phyloP scores from a whole-genome alignment of 148 eudicot genomes.

The Persicaria tinctoria region DNA sequence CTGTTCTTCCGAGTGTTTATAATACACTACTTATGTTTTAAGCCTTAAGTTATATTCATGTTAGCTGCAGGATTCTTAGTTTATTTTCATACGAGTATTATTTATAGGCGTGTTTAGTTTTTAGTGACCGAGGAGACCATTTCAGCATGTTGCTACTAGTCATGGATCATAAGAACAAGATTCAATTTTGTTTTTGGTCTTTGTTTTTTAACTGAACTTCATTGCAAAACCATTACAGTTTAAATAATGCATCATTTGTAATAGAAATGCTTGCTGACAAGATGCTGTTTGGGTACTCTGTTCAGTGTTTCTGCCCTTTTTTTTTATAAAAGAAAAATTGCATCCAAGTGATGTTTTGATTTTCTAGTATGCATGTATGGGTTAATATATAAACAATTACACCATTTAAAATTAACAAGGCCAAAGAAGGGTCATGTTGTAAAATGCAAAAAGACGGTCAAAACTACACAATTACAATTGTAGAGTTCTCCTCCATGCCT shows the following conservation, averaged over 20 bases:
- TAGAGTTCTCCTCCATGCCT: no score
- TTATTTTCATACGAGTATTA: neutral
- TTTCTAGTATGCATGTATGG: no score
- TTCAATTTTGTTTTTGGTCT: neutral
- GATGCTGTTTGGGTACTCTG: neutral
- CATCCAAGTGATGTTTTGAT: neutral
- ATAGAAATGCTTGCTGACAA: neutral
- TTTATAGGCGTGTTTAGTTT: neutral
- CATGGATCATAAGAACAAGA: neutral
- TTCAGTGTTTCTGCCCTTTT: neutral
- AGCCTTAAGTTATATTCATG: neutral
- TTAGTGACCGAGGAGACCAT: neutral
- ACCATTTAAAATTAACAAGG: no score
- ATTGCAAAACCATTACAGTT: neutral
- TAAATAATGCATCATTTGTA: neutral
- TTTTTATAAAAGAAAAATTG: neutral
- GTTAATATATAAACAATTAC: no score
- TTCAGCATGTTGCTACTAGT: neutral
- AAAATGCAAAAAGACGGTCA: no score
- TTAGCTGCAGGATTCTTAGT: neutral
- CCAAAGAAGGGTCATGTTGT: no score
- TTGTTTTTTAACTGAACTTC: neutral
- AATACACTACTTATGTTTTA: neutral
- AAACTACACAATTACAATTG: no score
- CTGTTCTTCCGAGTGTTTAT: neutral